phyloP scores from a whole-genome alignment of 1,284 basidiomycete species.

The Anthracocystis panici-leucophaei region DNA sequence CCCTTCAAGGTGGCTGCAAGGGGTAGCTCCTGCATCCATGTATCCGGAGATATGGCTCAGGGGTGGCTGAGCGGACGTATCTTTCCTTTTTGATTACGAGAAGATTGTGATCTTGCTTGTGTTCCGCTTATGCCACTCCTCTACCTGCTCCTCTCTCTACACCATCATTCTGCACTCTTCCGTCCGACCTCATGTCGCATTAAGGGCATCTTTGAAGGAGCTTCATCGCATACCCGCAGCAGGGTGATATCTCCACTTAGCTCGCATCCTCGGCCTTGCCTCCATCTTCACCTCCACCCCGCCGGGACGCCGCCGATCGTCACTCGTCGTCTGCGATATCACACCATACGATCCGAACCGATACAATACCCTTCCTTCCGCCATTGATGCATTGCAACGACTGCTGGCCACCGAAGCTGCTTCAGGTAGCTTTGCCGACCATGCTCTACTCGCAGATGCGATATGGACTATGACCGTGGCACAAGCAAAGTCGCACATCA shows the following conservation, averaged over 20 bases:
- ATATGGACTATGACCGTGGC: constrained; percentile 53
- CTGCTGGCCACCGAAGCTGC: constrained; percentile 29
- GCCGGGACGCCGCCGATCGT: not conserved
- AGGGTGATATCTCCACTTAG: not conserved
- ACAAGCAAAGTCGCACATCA: constrained; percentile 56
- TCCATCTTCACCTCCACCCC: constrained; percentile 23
- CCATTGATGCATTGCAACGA: constrained; percentile 20
- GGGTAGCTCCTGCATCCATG: no score
- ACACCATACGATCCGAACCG: not conserved
- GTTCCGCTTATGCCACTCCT: constrained; percentile 14
- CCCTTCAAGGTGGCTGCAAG: no score
- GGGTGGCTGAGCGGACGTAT: no score
- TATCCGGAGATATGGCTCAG: no score
- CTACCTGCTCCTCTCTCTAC: not conserved
- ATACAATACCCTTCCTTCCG: not conserved
- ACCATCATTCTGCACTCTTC: not conserved
- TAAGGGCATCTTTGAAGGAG: not conserved
- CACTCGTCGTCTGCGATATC: not conserved
- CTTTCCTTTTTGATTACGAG: no score
- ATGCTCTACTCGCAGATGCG: constrained; percentile 24
- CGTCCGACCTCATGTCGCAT: constrained; percentile 1
- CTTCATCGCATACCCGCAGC: not conserved
- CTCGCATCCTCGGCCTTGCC: not conserved
- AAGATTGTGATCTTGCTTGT: no score
- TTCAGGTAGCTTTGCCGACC: constrained; percentile 36